phyloP scores from a whole-genome alignment of 1,284 basidiomycete genomes.

The Cutaneotrichosporon sp. region DNA sequence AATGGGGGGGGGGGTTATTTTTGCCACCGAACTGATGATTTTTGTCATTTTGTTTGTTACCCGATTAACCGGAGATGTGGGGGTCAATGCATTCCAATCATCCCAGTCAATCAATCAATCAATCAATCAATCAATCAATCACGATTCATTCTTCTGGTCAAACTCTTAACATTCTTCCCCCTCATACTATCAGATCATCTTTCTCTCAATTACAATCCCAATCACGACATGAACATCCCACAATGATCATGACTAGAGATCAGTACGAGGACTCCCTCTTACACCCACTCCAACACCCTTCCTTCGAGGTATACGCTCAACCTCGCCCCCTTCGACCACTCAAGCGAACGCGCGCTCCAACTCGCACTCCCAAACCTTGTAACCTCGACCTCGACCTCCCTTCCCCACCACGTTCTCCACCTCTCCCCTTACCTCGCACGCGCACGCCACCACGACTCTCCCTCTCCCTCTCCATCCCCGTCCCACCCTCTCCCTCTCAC shows the following conservation, averaged over 20 bases:
- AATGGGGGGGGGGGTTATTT: too few relatives aligned
- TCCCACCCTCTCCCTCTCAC: not conserved
- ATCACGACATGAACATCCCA: not conserved
- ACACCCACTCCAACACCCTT: not conserved
- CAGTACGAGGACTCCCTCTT: conserved; percentile 7
- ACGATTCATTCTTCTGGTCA: not conserved
- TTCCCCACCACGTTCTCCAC: too few relatives aligned
- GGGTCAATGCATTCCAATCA: too few relatives aligned
- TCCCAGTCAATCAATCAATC: too few relatives aligned
- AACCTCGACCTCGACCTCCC: too few relatives aligned
- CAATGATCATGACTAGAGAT: conserved; percentile 3
- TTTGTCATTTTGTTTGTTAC: not conserved
- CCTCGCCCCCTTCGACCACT: conserved; percentile 1
- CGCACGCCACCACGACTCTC: not conserved
- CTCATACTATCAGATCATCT: not conserved
- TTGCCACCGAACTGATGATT: not conserved
- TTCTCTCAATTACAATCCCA: not conserved
- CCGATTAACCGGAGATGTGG: not conserved
- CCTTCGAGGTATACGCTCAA: not conserved
- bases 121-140: too few relatives aligned
- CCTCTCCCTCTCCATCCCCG: not conserved
- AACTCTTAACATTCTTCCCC: not conserved
- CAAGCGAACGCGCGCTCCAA: not conserved
- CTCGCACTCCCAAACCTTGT: not conserved
- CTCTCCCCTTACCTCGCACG: too few relatives aligned